phyloP scores from a whole-genome alignment of 192 early-diverging fungal species.

The Chytriomyces sp. region DNA sequence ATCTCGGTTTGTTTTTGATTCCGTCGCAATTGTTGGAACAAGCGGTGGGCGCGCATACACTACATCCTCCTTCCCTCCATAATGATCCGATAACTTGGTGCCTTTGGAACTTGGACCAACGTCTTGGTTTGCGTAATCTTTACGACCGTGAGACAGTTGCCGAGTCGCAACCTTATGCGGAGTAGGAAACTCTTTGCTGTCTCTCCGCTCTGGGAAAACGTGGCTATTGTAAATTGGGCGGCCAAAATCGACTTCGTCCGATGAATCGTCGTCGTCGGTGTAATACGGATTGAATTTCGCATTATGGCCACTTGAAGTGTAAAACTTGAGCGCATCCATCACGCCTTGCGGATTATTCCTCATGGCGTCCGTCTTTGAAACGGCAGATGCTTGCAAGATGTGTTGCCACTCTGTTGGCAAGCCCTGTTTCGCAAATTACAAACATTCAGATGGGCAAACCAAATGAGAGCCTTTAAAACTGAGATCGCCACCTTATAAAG shows the following conservation, averaged over 20 bases:
- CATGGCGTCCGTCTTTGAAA: conserved; percentile 84
- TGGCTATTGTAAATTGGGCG: background rate
- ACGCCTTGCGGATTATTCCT: conserved; percentile 82
- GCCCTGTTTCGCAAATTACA: conserved; percentile 61
- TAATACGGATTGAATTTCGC: background rate
- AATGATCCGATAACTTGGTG: too few species aligned
- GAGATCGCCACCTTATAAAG: conserved; percentile 45
- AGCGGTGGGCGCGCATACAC: too few species aligned
- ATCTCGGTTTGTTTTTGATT: background rate
- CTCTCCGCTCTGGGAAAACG: background rate
- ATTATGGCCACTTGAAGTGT: conserved; percentile 5
- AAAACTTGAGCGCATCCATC: conserved; percentile 53
- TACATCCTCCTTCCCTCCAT: too few species aligned
- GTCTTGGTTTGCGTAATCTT: background rate
- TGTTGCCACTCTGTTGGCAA: conserved; percentile 90
- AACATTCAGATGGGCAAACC: background rate
- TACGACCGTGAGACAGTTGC: background rate
- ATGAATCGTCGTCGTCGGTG: conserved; percentile 5
- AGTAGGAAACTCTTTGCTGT: background rate
- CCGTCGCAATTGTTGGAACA: conserved; percentile 14
- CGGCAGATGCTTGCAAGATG: conserved; percentile 88
- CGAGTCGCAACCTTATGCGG: background rate
- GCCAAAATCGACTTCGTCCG: conserved; percentile 15
- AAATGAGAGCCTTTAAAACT: background rate
- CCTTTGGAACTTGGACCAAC: too few species aligned